A percentile compares a stretch with the other conserved stretches of the same genome.
These are phyloP conservation scores for Trichoderma reesei DNA, from an alignment of 495 filamentous ascomycete genomes.

Conservation along the genomic window DNA sequence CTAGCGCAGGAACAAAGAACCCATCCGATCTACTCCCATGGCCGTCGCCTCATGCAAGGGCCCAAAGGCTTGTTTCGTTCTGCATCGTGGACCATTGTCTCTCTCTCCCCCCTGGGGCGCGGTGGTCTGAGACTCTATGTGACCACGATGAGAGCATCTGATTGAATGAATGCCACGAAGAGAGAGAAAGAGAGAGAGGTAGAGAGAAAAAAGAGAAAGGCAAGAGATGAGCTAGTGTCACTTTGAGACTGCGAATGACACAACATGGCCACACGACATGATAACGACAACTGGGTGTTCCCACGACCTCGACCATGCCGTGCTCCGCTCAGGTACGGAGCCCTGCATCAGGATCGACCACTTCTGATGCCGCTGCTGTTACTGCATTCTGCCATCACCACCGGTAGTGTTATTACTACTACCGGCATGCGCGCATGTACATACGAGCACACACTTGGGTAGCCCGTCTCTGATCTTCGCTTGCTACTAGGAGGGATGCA, in stretches of 20 bases:
- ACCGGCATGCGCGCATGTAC: no score
- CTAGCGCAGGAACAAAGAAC: slow-evolving; percentile 4
- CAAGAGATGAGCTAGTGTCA: not conserved
- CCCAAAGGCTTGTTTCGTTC: not conserved
- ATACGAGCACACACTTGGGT: no score
- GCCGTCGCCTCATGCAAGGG: not conserved
- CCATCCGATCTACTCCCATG: slow-evolving; percentile 1
- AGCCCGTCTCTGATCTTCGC: slow-evolving; percentile 3
- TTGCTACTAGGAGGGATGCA: not conserved
- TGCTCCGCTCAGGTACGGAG: not conserved
- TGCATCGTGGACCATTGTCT: no score
- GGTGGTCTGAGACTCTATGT: not conserved
- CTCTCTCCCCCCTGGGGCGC: not conserved
- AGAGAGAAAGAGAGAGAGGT: no score
- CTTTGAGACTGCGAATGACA: no score
- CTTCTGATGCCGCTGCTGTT: not conserved
- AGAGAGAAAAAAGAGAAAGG: no score
- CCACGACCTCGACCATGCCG: no score
- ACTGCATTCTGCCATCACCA: no score
- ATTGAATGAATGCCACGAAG: not conserved
- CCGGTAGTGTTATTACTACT: not conserved
- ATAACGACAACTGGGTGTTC: no score
- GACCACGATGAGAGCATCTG: not conserved
- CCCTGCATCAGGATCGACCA: not conserved
- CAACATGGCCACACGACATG: no score